These are phyloP conservation scores for Polygonum aviculare DNA, from an alignment of 148 eudicot species.

Conservation along the genomic window DNA sequence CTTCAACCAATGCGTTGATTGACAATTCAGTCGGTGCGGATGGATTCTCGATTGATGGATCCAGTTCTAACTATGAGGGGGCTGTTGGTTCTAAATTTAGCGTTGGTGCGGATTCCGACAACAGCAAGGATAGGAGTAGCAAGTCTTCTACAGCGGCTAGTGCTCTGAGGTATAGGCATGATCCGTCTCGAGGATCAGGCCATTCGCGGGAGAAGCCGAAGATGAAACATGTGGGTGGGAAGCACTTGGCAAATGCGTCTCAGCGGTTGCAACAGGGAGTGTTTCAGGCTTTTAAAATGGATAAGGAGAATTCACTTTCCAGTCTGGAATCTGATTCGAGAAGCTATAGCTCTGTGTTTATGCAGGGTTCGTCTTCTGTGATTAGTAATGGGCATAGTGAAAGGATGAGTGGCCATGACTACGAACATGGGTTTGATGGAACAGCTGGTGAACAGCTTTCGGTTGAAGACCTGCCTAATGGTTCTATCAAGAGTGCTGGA, in stretches of 20 bases:
- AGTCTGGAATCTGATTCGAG: slow-evolving; percentile 86
- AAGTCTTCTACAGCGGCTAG: slow-evolving; percentile 76
- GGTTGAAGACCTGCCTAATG: slow-evolving; percentile 15
- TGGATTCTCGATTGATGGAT: slow-evolving; percentile 17
- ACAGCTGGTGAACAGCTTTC: slow-evolving; percentile 1
- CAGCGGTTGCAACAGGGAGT: slow-evolving; percentile 3
- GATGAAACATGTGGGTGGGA: slow-evolving; percentile 25
- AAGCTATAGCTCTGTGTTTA: slow-evolving; percentile 55
- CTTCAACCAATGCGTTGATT: slow-evolving; percentile 51
- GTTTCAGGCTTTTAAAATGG: slow-evolving; percentile 28
- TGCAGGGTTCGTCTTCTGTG: slow-evolving; percentile 36
- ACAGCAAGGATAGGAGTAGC: slow-evolving; percentile 72
- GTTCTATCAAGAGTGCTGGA: slow-evolving; percentile 14
- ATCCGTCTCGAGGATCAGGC: slow-evolving; percentile 16
- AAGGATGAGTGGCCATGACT: slow-evolving; percentile 22
- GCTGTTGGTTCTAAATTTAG: slow-evolving; percentile 25
- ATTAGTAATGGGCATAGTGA: slow-evolving; percentile 32
- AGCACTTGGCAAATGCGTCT: slow-evolving; percentile 9
- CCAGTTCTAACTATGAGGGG: slow-evolving; percentile 17
- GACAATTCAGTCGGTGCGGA: slow-evolving; percentile 23
- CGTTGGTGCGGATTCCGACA: slow-evolving; percentile 44
- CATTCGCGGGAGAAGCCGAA: slow-evolving; percentile 25
- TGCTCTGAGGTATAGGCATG: slow-evolving; percentile 34
- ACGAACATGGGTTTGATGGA: slow-evolving; percentile 22
- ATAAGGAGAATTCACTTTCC: slow-evolving; percentile 68